Evolutionary conservation across 371 early-diverging fungal genomes (phyloP), one percentile per base, ranked within the genome.

Genomic region (Mortierella sp.): DNA sequence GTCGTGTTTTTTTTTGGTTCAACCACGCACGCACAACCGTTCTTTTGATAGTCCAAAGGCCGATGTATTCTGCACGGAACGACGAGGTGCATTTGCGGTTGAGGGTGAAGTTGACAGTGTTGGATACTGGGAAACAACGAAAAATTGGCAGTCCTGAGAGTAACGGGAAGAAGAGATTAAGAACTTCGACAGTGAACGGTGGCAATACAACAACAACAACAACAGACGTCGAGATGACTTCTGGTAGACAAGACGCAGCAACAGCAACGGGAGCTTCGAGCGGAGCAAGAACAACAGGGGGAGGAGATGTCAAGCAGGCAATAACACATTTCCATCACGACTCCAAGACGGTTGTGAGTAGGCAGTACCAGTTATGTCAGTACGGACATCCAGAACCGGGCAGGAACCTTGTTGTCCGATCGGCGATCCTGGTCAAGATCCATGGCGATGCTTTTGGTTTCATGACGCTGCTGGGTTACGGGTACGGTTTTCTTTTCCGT

Each of bases 331-430:
- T 51, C 10, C 57, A 59, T 61, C 40, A 53, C 13, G 69, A 69
- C n/a, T 43, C 79, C 51, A 79, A 76, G 69, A 79, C 74, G 11
- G 64, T 79, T 0, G 79, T 86, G 53, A 79, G 75, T 16, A 71
- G 82, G 34, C 86, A 86, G 57, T 77, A 82, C 57, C 86, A 82
- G 13, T 44, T 86, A 31, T 86, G 86, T 74, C 86, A 86, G 34
- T 86, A 77, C 55, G 86, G 86, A 14, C 82, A 86, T 40, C 86
- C 79, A 40, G 86, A 86, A 50, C 86, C 86, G 2, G 86, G 86
- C 44, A 76, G 82, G 48, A 86, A 77, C 31, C 70, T 86, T 48
- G 75, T 86, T 50, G 86, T 86, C 4, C 79, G 86, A 51, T 86
- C 86, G 1, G 86, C 82, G 8, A 86, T 86, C 70, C 37, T 86